Percentiles rank a stretch among this genome's conserved stretches.
phyloP scores from a whole-genome alignment of 768 basidiomycete genomes.

The Boletus tylopilopsis region DNA sequence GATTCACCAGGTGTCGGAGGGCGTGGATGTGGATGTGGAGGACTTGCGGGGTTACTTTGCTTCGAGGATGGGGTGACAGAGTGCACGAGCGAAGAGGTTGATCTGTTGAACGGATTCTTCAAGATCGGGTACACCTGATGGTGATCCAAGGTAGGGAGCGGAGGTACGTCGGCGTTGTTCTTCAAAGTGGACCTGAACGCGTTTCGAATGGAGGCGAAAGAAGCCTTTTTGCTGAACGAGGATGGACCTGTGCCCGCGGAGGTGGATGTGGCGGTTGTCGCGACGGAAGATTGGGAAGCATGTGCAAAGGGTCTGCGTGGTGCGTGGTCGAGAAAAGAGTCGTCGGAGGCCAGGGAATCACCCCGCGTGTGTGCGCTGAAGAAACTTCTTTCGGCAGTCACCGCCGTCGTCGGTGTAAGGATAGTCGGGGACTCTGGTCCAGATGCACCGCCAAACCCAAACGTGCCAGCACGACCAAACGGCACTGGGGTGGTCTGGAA shows the following conservation, averaged over 20 bases:
- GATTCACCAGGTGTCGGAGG: conserved; percentile 57
- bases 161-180: conserved; percentile 62
- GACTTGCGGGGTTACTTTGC: conserved; percentile 43
- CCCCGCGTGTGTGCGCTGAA: conserved; percentile 62
- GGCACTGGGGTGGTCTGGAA: conserved; percentile 57
- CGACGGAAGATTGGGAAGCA: conserved; percentile 68
- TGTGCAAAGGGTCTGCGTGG: conserved; percentile 64
- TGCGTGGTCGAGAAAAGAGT: conserved; percentile 61
- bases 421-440: conserved; percentile 67
- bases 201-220: conserved; percentile 83
- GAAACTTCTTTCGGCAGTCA: conserved; percentile 53
- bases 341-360: conserved; percentile 77
- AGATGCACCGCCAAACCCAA: conserved; percentile 45
- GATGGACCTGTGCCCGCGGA: conserved; percentile 26
- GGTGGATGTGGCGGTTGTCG: conserved; percentile 37
- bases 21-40: conserved; percentile 45
- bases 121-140: conserved; percentile 64
- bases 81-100: conserved; percentile 68
- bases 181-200: conserved; percentile 66
- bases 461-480: conserved; percentile 59
- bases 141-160: conserved; percentile 65
- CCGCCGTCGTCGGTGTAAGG: conserved; percentile 42
- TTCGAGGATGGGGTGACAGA: conserved; percentile 37
- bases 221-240: conserved; percentile 76
- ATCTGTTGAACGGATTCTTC: conserved; percentile 81